These are phyloP conservation scores for Hymenoscyphus occultus DNA, from an alignment of 2,329 filamentous ascomycete species.

Conservation along the genomic window DNA sequence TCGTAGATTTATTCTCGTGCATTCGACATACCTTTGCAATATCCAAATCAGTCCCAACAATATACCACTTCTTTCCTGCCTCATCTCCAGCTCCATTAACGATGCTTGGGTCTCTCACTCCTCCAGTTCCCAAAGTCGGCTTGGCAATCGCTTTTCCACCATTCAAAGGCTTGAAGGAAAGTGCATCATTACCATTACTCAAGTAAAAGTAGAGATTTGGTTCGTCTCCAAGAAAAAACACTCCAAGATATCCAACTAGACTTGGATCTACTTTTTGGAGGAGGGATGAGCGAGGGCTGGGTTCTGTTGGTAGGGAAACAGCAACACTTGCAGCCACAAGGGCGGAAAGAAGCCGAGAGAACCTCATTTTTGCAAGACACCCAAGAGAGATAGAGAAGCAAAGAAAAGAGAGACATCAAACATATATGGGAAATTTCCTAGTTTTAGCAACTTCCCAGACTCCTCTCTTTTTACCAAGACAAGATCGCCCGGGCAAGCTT, in stretches of 20 bases:
- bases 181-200: constrained; percentile 50
- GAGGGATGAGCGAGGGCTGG: constrained; percentile 5
- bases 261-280: constrained; percentile 33
- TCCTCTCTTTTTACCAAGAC: background rate
- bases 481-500: background rate
- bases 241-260: constrained; percentile 50
- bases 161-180: constrained; percentile 49
- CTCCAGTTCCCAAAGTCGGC: constrained; percentile 50
- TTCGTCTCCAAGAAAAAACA: constrained; percentile 53
- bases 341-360: constrained; percentile 6
- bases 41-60: constrained; percentile 53
- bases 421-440: background rate
- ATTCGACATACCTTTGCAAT: constrained; percentile 42
- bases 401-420: background rate
- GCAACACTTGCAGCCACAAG: constrained; percentile 9
- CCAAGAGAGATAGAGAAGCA: background rate
- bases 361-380: constrained; percentile 10
- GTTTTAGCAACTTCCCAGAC: background rate
- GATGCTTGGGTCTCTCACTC: constrained; percentile 51
- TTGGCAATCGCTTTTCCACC: constrained; percentile 46
- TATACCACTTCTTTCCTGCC: constrained; percentile 52
- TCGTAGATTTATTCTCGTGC: background rate
- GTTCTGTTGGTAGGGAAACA: constrained; percentile 5
- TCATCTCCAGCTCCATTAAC: constrained; percentile 46
- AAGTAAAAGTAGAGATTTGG: constrained; percentile 54